phyloP scores from a whole-genome alignment of 176 grass and related monocot species.

The Eragrostis nindensis region DNA sequence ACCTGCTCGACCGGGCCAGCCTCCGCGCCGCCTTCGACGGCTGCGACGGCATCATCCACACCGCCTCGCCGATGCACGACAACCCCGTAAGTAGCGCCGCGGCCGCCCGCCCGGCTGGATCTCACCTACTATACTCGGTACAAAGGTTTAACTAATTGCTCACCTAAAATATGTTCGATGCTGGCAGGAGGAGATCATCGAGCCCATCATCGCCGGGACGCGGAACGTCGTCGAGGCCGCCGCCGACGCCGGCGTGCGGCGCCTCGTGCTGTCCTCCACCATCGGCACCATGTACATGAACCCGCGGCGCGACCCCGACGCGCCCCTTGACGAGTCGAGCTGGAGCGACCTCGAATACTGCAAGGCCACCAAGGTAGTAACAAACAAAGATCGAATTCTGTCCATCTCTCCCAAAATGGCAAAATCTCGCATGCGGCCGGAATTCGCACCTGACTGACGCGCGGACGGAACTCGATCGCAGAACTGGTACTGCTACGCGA shows the following conservation, averaged over 20 bases:
- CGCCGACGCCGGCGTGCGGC: slow-evolving; percentile 50
- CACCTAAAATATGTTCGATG: not conserved
- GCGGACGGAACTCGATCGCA: slow-evolving; percentile 7
- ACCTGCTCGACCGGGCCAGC: slow-evolving; percentile 60
- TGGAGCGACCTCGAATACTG: slow-evolving; percentile 77
- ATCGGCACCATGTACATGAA: slow-evolving; percentile 76
- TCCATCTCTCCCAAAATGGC: not conserved
- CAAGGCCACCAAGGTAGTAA: slow-evolving; percentile 52
- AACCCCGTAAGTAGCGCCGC: slow-evolving; percentile 37
- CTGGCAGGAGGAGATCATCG: slow-evolving; percentile 54
- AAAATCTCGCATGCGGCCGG: not conserved
- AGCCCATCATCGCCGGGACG: slow-evolving; percentile 59
- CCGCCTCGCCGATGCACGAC: slow-evolving; percentile 68
- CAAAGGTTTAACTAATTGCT: not conserved
- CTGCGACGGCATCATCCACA: slow-evolving; percentile 78
- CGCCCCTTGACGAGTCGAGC: slow-evolving; percentile 46
- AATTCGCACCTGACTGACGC: not conserved
- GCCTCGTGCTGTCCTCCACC: slow-evolving; percentile 65
- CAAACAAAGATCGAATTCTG: no score
- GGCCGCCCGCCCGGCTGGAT: not conserved
- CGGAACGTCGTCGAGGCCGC: slow-evolving; percentile 57
- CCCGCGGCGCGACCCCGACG: slow-evolving; percentile 49
- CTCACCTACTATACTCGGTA: not conserved
- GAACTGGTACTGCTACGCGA: slow-evolving; percentile 78
- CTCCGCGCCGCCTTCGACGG: slow-evolving; percentile 58